These are phyloP conservation scores for Gypsophila paniculata DNA, from an alignment of 179 eudicot species.

Conservation along the genomic window DNA sequence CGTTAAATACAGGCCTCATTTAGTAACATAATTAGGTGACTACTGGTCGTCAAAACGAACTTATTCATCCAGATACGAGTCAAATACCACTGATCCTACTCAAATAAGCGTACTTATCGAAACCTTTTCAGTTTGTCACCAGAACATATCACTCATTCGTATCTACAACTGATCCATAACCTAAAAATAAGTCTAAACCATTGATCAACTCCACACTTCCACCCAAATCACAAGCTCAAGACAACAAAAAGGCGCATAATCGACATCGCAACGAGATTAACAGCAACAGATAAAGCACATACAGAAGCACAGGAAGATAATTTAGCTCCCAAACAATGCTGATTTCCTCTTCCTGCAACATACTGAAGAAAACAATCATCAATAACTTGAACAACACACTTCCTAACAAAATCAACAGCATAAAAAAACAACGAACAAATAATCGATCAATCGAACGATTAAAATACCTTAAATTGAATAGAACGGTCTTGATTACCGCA, in stretches of 20 bases:
- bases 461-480: constrained; percentile 41
- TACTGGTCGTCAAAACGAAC: neutral
- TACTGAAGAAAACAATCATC: constrained; percentile 37
- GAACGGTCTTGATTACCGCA: constrained; percentile 42
- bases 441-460: no score
- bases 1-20: neutral
- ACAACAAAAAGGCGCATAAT: neutral
- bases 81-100: neutral
- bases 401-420: neutral
- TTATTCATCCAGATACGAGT: neutral
- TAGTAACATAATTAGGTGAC: neutral
- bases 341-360: constrained; percentile 34
- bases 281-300: constrained; percentile 25
- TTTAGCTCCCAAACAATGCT: constrained; percentile 26
- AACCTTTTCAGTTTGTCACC: neutral
- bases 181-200: neutral
- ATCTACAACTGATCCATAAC: neutral
- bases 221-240: neutral
- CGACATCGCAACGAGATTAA: neutral
- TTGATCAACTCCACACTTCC: neutral
- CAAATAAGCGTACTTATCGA: neutral
- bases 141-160: neutral
- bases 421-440: neutral
- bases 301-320: constrained; percentile 59
- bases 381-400: constrained; percentile 9